Base-by-base conservation (phyloP, 129 eudicot genomes). In the Escallonia rubra region DNA sequence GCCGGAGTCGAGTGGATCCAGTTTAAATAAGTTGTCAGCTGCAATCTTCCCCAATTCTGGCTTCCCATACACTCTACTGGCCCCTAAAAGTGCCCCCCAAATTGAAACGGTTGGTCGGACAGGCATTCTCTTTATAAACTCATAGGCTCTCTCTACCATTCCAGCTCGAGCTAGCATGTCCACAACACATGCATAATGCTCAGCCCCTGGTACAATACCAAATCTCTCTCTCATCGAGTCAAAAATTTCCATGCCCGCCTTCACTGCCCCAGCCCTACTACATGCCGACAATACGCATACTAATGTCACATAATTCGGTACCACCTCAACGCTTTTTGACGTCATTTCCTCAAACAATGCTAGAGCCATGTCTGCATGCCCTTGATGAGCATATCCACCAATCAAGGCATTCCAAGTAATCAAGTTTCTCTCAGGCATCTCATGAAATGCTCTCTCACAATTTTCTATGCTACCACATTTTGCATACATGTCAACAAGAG, bases 401-500 rank as follows among this genome's bases (percentile, higher is more conserved):
- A 90, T 79, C 76, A 90, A 66, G 3, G 93, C 87, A 23, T 90
- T 90, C 96, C 96, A 90, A 2, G 84, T 77, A 40, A 90, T 64
- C 46, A 85, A 64, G 54, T 90, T 90, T 63, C 81, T 75, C 59
- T 73, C 74, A 0, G 82, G 78, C 79, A 85, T 78, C 15, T 69
- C 87, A 59, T 65, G 70, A 67, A 90, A 87, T 53, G 84, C 71
- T 43, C 57, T 70, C 72, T 87, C 88, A 13, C 95, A 85, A 44
- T 82, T 90, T 69, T 82, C 79, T 8, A 85, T 66, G 34, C 84
- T 85, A 44, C 96, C 97, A 85, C 92, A 90, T 67, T 90, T 87
- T 15, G 90, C 95, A 58, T 87, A 90, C 97, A 90, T 85, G 84
- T 90, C 97, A 5, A 90, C 97, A 45, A 90, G 79, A 39, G 97